These are phyloP conservation scores for Ophiostoma australiae DNA, from an alignment of 2,329 filamentous ascomycete species.

Conservation along the genomic window DNA sequence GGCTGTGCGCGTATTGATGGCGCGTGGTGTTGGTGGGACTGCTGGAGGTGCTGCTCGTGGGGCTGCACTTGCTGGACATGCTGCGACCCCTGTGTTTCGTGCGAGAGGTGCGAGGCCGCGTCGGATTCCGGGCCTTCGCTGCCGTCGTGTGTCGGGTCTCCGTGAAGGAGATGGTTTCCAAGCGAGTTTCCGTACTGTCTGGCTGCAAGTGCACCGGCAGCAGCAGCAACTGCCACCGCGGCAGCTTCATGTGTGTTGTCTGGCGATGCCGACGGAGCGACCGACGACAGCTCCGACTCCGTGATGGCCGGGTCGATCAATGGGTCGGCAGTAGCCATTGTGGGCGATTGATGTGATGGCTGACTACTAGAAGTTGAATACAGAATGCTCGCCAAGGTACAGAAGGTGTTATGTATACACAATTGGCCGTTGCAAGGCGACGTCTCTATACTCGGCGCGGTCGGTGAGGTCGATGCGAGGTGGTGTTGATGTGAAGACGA, in stretches of 20 bases:
- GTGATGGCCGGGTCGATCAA: constrained; percentile 22
- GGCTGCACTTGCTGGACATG: not conserved
- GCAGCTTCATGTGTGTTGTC: not conserved
- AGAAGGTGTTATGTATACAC: not conserved
- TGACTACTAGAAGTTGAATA: not conserved
- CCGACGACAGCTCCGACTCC: constrained; percentile 11
- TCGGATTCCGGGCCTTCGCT: not conserved
- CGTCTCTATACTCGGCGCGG: no score
- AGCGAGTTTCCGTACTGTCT: not conserved
- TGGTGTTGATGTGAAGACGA: not conserved
- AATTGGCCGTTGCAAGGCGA: not conserved
- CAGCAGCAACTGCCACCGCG: not conserved
- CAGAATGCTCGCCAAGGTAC: not conserved
- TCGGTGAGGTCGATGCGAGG: not conserved
- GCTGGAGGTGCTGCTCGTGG: not conserved
- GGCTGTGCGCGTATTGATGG: not conserved
- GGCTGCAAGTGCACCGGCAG: not conserved
- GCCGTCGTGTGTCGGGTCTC: not conserved
- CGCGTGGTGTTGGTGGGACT: not conserved
- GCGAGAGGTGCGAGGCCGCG: not conserved
- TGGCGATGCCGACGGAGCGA: not conserved
- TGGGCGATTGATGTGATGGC: not conserved
- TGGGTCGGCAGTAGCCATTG: constrained; percentile 16
- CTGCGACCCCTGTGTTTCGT: not conserved
- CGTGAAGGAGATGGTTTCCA: not conserved